These are phyloP conservation scores for Zygosaccharomyces sapae DNA, from an alignment of 1,139 yeast genomes.

Conservation along the genomic window DNA sequence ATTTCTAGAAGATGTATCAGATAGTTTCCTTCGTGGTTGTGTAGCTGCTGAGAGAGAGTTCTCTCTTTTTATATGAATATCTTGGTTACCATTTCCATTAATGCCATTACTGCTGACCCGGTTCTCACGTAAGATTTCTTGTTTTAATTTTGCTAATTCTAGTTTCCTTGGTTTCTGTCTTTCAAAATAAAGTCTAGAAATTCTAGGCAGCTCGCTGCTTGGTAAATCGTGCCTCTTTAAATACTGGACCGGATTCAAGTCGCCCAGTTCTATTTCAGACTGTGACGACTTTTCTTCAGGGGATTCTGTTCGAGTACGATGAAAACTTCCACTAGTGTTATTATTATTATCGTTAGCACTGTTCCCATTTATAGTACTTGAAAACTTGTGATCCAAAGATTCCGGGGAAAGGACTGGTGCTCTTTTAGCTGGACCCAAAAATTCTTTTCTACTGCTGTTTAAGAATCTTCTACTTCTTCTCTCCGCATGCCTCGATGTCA, in stretches of 20 bases:
- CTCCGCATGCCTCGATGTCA: slow-evolving; percentile 32
- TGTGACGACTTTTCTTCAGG: not conserved
- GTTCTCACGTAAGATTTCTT: slow-evolving; percentile 8
- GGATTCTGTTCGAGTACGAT: not conserved
- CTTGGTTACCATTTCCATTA: not conserved
- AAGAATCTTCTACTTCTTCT: slow-evolving; percentile 36
- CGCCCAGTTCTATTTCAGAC: slow-evolving; percentile 34
- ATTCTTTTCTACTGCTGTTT: slow-evolving; percentile 26
- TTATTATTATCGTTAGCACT: not conserved
- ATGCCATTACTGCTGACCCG: slow-evolving; percentile 6
- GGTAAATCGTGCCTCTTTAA: slow-evolving; percentile 37
- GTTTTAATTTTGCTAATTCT: slow-evolving; percentile 29
- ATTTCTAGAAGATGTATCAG: slow-evolving; percentile 16
- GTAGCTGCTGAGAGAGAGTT: slow-evolving; percentile 10
- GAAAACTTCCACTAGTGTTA: not conserved
- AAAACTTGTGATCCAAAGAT: not conserved
- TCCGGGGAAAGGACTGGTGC: slow-evolving; percentile 13
- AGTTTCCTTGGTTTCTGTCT: slow-evolving; percentile 36
- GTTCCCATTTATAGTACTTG: not conserved
- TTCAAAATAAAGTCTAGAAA: slow-evolving; percentile 38
- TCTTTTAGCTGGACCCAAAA: slow-evolving; percentile 41
- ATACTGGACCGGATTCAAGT: slow-evolving; percentile 40
- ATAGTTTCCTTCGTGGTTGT: slow-evolving; percentile 22
- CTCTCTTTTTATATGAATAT: slow-evolving; percentile 7
- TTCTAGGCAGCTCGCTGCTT: slow-evolving; percentile 36